Base-by-base conservation (phyloP, 2,329 filamentous ascomycete species). In the Aspergillus aculeatus region DNA sequence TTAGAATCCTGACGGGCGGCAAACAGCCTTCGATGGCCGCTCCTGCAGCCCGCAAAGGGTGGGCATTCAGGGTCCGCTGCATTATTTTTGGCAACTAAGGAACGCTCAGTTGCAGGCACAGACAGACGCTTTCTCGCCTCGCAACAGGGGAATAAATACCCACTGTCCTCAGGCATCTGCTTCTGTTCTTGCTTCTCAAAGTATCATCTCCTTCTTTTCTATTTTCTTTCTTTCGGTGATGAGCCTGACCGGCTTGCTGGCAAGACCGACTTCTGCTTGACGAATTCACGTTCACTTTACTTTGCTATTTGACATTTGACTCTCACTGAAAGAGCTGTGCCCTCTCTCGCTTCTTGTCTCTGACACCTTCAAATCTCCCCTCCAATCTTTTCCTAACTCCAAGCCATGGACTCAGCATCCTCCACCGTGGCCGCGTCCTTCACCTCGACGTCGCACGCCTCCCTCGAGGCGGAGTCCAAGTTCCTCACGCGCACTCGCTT, bases 381-480 rank as follows among this genome's bases (percentile, higher is more conserved):
- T 16, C 16, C 14, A 19, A 3, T 44, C 16, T 3, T 44, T 6
- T 19, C 19, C 21, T 16, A n/a, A 12, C n/a, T 3, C 19, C 16
- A 26, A n/a, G 14, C 41, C 23, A 56, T 49, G 11, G 60, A 57
- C 54, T 51, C 56, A 14, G 48, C 58, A 26, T 47, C 49, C 50
- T 38, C 58, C 16, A 56, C 59, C 38, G 32, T 61, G n/a, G 53
- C 68, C 6, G 71, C 69, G 32, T 73, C 73, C 14, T 66, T 50
- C 66, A 70, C 54, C 31, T 35, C 29, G 14, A 66, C 70, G 26
- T 70, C 68, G 49, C 69, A 66, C 54, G 73, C 75, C 9, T 73
- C 73, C n/a, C 69, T 76, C 52, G 67, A 71, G 53, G 69, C 74
- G 29, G 76, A 78, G 62, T 73, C 71, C 4, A 64, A 53, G 11